Evolutionary conservation across 345 rosid genomes (phyloP).

Genomic region (Kernera saxatilis): DNA sequence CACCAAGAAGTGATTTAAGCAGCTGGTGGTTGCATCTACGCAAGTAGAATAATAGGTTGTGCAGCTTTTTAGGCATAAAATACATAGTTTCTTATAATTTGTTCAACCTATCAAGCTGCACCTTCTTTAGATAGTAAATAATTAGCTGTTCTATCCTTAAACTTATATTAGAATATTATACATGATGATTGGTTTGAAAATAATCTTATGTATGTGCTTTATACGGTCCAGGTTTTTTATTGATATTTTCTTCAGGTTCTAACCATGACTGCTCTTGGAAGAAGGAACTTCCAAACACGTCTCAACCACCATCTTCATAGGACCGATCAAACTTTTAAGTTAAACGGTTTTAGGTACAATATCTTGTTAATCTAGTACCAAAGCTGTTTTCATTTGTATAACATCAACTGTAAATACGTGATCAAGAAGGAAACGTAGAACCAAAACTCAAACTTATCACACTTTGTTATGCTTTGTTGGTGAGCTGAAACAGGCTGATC

Average conservation of each 20-base stretch:
- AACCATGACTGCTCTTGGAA: not conserved
- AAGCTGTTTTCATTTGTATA: not conserved
- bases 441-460: not conserved
- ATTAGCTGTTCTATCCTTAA: not conserved
- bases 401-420: not conserved
- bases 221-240: not conserved
- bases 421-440: not conserved
- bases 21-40: not conserved
- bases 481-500: not conserved
- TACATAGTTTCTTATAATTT: not conserved
- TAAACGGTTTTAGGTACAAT: constrained; percentile 4
- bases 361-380: not conserved
- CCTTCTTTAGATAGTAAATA: not conserved
- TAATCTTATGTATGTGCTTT: not conserved
- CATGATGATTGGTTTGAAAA: not conserved
- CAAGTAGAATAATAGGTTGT: not conserved
- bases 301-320: not conserved
- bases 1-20: not conserved
- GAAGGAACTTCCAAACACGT: constrained; percentile 1
- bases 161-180: not conserved
- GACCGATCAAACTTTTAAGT: not conserved
- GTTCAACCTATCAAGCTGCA: not conserved
- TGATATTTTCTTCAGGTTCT: constrained; percentile 7
- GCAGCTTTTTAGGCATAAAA: not conserved
- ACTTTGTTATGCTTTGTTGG: not conserved